phyloP scores from a whole-genome alignment of 2,329 filamentous ascomycete species.

The Penicillium freii region DNA sequence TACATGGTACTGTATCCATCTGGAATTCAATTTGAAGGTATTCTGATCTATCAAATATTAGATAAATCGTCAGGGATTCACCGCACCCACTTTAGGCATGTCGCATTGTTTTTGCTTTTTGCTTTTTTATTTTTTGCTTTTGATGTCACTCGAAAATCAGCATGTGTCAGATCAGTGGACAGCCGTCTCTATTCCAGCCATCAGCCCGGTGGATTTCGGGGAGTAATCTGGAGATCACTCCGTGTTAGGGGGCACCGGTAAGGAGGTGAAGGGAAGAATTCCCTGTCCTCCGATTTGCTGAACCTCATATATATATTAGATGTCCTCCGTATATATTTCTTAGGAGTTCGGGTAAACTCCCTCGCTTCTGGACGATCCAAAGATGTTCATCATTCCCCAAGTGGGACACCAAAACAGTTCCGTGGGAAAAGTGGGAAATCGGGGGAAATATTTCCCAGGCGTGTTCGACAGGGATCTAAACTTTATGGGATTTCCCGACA shows the following conservation, averaged over 20 bases:
- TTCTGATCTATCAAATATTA: conserved; percentile 8
- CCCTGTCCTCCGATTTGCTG: conserved; percentile 15
- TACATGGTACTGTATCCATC: background rate
- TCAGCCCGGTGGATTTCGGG: background rate
- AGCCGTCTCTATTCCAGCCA: conserved; percentile 2
- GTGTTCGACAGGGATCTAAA: conserved; percentile 3
- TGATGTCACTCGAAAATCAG: conserved; percentile 4
- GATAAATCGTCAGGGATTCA: background rate
- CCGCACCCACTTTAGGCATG: background rate
- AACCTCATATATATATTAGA: background rate
- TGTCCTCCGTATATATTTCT: background rate
- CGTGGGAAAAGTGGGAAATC: background rate
- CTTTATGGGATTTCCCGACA: conserved; percentile 1
- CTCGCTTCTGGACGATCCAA: conserved; percentile 1
- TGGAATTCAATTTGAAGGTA: background rate
- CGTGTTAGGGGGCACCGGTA: conserved; percentile 5
- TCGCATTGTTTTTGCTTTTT: background rate
- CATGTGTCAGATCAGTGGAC: conserved; percentile 9
- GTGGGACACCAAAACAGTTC: background rate
- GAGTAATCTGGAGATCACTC: conserved; percentile 7
- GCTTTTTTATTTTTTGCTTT: background rate
- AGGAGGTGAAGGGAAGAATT: conserved; percentile 7
- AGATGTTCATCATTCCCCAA: conserved; percentile 5
- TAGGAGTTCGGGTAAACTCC: background rate
- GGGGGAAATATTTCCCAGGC: background rate